Evolutionary conservation across 2,329 filamentous ascomycete genomes (phyloP), one percentile per base, ranked within the genome.

Genomic region (Talaromyces albobiverticillius): DNA sequence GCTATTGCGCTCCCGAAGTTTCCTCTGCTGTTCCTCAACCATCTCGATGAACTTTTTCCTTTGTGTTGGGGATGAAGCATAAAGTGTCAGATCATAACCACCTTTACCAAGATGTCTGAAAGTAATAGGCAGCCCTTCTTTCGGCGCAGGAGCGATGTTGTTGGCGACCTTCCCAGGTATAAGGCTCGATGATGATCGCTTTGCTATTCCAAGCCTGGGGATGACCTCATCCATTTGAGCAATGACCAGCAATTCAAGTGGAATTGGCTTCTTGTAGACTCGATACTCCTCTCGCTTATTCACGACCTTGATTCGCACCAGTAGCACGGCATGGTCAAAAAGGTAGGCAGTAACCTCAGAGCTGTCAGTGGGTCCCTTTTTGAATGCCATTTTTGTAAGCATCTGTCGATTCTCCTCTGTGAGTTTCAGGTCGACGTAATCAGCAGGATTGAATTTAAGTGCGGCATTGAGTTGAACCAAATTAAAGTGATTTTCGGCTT

Each of bases 401-500:
- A 99, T 79, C 71, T 96, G 91, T 56, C 94, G 88, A 51, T 89
- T 89, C 63, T 96, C 91, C 64, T 99, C 94, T 0, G 91, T 96
- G 48, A 99, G 80, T 71, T 95, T 95, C 58, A 99, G 77, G 69
- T 99, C 94, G 46, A 97, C 92, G 66, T 87, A 89, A 66, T 96
- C 93, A 59, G 90, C 90, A 1, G 89, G 87, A 40, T 88, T 84
- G 80, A 95, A 99, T 59, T 93, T 90, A 60, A 99, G 83, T 63
- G 95, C 89, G 62, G 94, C 86, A 67, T 96, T 94, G 29, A 99
- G 81, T 62, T 91, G 89, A 71, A 93, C 88, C 54, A 99, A 77
- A 69, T 97, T 97, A 79, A 96, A 97, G 50, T 94, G 88, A 68
- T 99, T 99, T 73, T 99, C 94, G 0, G 94, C 91, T 76, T 95